Evolutionary conservation across 139 green algal species (phyloP).

Genomic region (Coccomyxa sp.): DNA sequence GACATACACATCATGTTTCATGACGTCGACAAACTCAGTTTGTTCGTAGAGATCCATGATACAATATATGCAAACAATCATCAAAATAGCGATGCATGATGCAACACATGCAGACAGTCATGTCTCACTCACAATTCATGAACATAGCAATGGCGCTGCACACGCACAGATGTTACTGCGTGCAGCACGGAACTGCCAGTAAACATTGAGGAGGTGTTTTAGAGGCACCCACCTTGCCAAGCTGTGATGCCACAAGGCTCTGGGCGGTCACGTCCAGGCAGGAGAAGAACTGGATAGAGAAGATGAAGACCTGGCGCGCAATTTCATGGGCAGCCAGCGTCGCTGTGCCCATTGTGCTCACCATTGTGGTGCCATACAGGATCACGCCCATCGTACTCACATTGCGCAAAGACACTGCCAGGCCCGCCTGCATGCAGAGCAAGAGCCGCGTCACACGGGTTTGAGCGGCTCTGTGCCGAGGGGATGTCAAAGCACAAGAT

Average conservation of each 20-base stretch:
- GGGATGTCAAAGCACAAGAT: too few species aligned
- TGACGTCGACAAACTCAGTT: not conserved
- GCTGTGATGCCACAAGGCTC: conserved; percentile 18
- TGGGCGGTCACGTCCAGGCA: conserved; percentile 19
- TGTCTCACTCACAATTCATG: not conserved
- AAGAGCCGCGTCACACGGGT: too few species aligned
- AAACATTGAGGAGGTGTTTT: too few species aligned
- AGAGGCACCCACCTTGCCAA: conserved; percentile 6
- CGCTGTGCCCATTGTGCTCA: conserved; percentile 13
- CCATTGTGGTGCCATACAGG: conserved; percentile 13
- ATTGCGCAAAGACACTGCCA: conserved; percentile 24
- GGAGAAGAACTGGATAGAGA: conserved; percentile 18
- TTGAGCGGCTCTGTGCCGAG: too few species aligned
- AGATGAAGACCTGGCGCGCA: conserved; percentile 25
- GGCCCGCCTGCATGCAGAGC: conserved; percentile 14
- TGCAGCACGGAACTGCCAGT: too few species aligned
- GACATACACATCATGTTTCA: not conserved
- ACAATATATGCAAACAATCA: not conserved
- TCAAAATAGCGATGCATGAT: too few species aligned
- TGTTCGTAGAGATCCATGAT: not conserved
- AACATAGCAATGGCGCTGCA: not conserved
- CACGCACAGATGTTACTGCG: not conserved
- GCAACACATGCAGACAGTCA: not conserved
- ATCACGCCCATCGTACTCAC: conserved; percentile 15
- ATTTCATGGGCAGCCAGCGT: conserved; percentile 31